Base-by-base conservation (phyloP, 768 basidiomycete species). In the Boletus coccyginus region DNA sequence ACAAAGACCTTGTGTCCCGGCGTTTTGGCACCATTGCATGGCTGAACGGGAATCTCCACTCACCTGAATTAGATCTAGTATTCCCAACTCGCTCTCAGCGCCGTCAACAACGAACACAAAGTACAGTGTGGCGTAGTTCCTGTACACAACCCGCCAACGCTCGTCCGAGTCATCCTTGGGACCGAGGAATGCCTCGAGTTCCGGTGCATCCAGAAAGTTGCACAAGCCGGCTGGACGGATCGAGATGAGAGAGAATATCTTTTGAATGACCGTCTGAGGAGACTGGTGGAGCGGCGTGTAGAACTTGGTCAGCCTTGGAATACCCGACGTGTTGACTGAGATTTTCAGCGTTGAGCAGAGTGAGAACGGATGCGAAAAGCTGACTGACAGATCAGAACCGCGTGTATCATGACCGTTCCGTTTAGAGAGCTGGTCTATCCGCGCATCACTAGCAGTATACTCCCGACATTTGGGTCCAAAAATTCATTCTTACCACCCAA, bases 41-140 rank as follows among this genome's bases (percentile, higher is more conserved):
- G 40, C 35, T 2, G 35, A 27, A n/a, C 19, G 10, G 41, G 35
- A 7, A 31, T 38, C 9, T 40, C 16, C 12, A 56, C 85, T 56
- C 65, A 94, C 95, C 81, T 99, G 97, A 48, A 99, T 98, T 58
- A 99, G 75, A 69, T 99, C 97, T 44, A 99, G 75, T 60, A 98
- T 89, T 5, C 96, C 97, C 24, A 99, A 80, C 73, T 98, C 97
- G 66, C 94, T 98, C 76, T 99, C 97, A 17, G 92, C 90, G 29
- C 87, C 86, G 67, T 98, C 96, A 7, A 98, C 95, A 7, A 98
- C 92, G 71, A 98, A 95, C 13, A 96, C 94, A 66, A 99, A 98
- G 73, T 92, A 94, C 39, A 99, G 80, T 2, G 96, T 98, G 5
- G 96, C 96, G 70, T 98, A 98, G 72, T 86, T 93, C 50, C 96